Evolutionary conservation across 441 rosid species (phyloP), one percentile per base, ranked within the genome.

Genomic region (Flueggea neowawraea): DNA sequence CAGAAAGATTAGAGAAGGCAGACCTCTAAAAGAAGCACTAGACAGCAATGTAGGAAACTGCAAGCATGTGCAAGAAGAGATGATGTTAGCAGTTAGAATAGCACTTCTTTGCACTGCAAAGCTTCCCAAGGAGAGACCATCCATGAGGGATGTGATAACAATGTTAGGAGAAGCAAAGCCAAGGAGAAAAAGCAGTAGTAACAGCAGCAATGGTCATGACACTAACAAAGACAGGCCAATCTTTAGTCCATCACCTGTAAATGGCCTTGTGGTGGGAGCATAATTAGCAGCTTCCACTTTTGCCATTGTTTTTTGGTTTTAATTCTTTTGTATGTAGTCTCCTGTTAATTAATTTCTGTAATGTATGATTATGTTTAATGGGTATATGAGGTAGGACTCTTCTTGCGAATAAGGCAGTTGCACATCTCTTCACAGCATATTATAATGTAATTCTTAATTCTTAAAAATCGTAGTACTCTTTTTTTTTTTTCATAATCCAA

Each of bases 81-180:
- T 89, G 95, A 91, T 86, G 52, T 72, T 87, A n/a, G 92, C 85
- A 15, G 78, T 89, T 2, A 65, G 90, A 32, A 83, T 95, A 2
- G 96, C 97, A 0, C 81, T 91, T 70, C 84, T 89, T 28, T 86
- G 96, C 64, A 89, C 90, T 0, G 89, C 94, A 22, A 91, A 86
- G 71, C 88, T 86, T 28, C 96, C 96, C 0, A 91, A 84, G 74
- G 96, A 91, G 60, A 76, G 97, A 60, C 97, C 97, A 5, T 83
- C 99, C 2, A 87, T 87, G 82, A 86, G 95, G 58, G 97, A 91
- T 11, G 77, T 91, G 7, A 78, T 87, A 55, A 81, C 88, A 33
- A 89, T 89, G 97, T 94, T 94, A 13, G 87, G 88, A 51, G 94
- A 94, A 82, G 96, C 97, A 15, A 94, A 87, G 65, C 99, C 97